Conservation (phyloP, 768 basidiomycete species). For the Mycena crocata region DNA sequence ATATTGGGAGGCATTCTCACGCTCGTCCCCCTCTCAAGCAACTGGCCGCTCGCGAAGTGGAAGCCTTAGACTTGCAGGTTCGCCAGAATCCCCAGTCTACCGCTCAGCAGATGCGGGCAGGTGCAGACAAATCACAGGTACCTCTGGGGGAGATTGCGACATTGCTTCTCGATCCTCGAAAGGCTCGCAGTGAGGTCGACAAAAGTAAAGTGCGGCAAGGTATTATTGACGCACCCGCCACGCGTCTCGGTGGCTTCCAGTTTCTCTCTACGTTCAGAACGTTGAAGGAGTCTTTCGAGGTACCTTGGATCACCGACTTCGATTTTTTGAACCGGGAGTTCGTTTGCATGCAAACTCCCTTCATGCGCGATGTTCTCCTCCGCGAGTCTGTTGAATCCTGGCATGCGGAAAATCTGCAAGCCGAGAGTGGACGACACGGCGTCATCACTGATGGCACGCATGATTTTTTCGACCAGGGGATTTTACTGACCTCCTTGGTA, state of each 20-base stretch:
- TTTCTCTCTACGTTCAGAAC: not conserved
- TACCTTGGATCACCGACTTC: constrained; percentile 4
- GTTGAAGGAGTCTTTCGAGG: constrained; percentile 5
- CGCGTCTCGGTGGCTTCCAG: constrained; percentile 2
- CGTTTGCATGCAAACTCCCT: constrained; percentile 13
- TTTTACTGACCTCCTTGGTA: not conserved
- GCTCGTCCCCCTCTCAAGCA: not conserved
- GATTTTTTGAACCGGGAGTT: not conserved
- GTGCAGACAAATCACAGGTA: not conserved
- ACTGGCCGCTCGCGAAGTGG: not conserved
- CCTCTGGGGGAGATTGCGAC: not conserved
- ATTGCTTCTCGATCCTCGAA: not conserved
- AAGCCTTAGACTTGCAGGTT: not conserved
- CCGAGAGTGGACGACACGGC: constrained; percentile 10
- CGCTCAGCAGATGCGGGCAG: constrained; percentile 9
- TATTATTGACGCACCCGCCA: not conserved
- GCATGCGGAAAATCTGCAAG: constrained; percentile 2
- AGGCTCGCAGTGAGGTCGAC: constrained; percentile 7
- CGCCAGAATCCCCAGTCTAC: not conserved
- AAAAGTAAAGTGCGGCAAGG: constrained; percentile 7
- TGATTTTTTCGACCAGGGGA: constrained; percentile 11
- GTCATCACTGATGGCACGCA: constrained; percentile 3
- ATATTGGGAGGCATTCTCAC: not conserved
- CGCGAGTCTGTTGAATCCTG: constrained; percentile 3
- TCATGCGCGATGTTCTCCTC: too few species aligned